Evolutionary conservation across 2,329 filamentous ascomycete species (phyloP).

Genomic region (Aspergillus cejpii): DNA sequence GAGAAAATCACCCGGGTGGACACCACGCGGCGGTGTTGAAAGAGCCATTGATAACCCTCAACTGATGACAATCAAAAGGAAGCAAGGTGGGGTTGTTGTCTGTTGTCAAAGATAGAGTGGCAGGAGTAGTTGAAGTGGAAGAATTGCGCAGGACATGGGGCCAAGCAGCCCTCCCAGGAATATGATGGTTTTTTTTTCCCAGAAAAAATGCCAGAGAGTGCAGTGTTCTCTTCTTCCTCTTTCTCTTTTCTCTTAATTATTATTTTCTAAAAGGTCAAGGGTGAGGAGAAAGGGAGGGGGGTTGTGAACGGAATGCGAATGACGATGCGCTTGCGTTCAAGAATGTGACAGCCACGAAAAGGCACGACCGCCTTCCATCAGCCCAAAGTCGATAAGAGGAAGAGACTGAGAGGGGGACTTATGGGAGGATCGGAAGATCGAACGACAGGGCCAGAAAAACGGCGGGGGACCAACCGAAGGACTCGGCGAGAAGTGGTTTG

Average conservation of each 20-base stretch:
- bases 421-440: slow-evolving; percentile 1
- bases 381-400: neutral
- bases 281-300: neutral
- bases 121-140: slow-evolving; percentile 13
- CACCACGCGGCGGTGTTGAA: slow-evolving; percentile 31
- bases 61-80: slow-evolving; percentile 1
- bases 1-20: slow-evolving; percentile 39
- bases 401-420: neutral
- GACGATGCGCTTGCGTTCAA: neutral
- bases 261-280: neutral
- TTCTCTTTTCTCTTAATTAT: neutral
- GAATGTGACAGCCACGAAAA: slow-evolving; percentile 1
- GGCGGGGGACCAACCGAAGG: neutral
- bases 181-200: neutral
- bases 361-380: neutral
- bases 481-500: too few species aligned
- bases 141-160: slow-evolving; percentile 29
- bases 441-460: neutral
- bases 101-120: slow-evolving; percentile 3
- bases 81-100: slow-evolving; percentile 2
- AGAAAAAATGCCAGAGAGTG: neutral
- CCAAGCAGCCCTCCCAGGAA: slow-evolving; percentile 21
- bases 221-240: neutral
- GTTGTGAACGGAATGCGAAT: neutral
- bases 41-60: slow-evolving; percentile 28